These are phyloP conservation scores for Pleodorina starrii DNA, from an alignment of 139 green algal species.

Conservation along the genomic window DNA sequence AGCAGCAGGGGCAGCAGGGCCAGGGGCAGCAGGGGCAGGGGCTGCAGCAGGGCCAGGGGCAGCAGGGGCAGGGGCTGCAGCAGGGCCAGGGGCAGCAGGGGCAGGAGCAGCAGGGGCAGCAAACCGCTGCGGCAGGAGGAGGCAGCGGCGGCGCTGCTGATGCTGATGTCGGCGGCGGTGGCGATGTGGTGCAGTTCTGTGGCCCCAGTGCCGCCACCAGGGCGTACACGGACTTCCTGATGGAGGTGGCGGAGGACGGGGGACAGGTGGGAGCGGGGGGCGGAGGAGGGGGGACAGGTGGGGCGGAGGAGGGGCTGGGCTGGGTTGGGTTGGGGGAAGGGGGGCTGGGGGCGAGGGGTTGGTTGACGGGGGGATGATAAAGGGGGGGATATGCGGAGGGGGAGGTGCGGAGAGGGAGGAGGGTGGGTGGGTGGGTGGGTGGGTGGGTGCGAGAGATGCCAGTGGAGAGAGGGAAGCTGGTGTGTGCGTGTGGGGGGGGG, in stretches of 20 bases:
- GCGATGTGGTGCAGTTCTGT: not conserved
- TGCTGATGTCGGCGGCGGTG: not conserved
- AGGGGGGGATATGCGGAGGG: too few relatives aligned
- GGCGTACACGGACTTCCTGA: conserved; percentile 80
- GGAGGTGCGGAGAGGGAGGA: too few relatives aligned
- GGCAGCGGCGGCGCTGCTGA: not conserved
- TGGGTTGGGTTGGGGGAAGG: not conserved
- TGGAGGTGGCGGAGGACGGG: conserved; percentile 63
- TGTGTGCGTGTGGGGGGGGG: too few relatives aligned
- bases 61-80: not conserved
- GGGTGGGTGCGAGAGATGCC: too few relatives aligned
- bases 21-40: not conserved
- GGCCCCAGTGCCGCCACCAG: conserved; percentile 63
- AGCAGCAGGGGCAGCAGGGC: not conserved
- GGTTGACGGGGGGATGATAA: too few relatives aligned
- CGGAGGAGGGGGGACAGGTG: not conserved
- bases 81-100: not conserved
- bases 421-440: too few relatives aligned
- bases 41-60: not conserved
- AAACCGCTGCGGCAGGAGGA: not conserved
- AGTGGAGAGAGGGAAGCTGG: too few relatives aligned
- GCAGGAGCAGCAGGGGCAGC: not conserved
- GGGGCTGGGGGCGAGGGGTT: not conserved
- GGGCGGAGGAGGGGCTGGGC: not conserved
- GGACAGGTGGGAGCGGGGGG: conserved; percentile 35